Base-by-base conservation (phyloP, 257 asterid species). In the Solanum arcanum region DNA sequence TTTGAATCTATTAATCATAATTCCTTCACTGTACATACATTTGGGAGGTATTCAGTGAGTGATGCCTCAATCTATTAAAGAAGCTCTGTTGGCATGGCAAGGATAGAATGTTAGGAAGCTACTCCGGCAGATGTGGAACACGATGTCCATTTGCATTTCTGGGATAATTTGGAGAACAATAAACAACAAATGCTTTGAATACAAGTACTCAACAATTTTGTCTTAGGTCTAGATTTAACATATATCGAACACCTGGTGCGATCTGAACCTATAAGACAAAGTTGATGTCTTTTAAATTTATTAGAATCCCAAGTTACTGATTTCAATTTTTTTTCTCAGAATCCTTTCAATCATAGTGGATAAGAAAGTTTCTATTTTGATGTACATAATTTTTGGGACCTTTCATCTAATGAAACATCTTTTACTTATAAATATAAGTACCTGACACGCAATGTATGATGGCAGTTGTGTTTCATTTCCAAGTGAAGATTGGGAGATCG, bases 401-500 rank as follows among this genome's bases (percentile, higher is more conserved):
- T 81, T 81, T 64, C 69, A 47, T 81, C 46, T 76, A 76, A 76
- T 76, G 37, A 18, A 81, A 49, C 27, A 18, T 49, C 44, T 80
- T 80, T 80, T 81, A 80, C 85, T 18, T 47, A 6, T 49, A 16
- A 21, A 29, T 49, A 49, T 81, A 35, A 31, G 69, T 33, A 83
- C 68, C 87, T 87, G 52, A 29, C 56, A 68, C 44, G 59, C 69
- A 60, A 23, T 91, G 78, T 87, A 69, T 91, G 75, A 80, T 88
- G 93, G 91, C 96, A 96, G 98, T 83, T 95, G 98, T 86, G 93
- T 90, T 82, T 90, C 94, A 88, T 96, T 93, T 93, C 95, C 95
- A 89, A 90, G 97, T 89, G 98, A 92, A 83, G 98, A 93, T 86
- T 96, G 99, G 98, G 98, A 95, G 86, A 94, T 96, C 73, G 99